Percentiles rank a stretch among this genome's conserved stretches.
Evolutionary conservation across 352 stramenopile species (phyloP).

Genomic region (Phytophthora ramorum): DNA sequence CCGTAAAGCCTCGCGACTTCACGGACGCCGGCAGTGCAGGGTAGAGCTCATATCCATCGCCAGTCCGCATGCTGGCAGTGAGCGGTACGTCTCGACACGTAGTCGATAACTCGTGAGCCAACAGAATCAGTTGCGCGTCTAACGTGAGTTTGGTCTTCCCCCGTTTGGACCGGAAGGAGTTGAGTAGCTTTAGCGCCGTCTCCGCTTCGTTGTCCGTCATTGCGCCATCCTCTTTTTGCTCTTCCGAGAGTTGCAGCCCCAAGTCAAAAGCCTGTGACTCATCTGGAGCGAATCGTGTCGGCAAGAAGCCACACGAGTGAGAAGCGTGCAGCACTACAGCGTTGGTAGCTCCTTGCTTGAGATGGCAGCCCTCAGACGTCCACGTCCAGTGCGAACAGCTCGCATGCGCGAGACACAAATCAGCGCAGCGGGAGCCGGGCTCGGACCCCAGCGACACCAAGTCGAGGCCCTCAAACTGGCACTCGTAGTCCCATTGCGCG

Average conservation of each 20-base stretch:
- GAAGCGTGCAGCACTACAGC: conserved; percentile 16
- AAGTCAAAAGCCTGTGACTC: conserved; percentile 36
- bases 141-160: conserved; percentile 29
- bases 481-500: conserved; percentile 41
- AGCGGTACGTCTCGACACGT: conserved; percentile 22
- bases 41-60: conserved; percentile 25
- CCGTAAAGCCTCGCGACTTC: conserved; percentile 16
- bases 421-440: conserved; percentile 38
- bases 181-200: conserved; percentile 35
- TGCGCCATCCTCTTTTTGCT: background rate
- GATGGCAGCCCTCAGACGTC: conserved; percentile 33
- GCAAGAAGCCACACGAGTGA: conserved; percentile 32
- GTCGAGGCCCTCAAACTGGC: conserved; percentile 38
- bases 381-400: conserved; percentile 54
- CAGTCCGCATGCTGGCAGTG: conserved; percentile 17
- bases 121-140: conserved; percentile 40
- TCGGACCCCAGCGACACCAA: conserved; percentile 25
- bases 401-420: conserved; percentile 32
- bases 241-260: conserved; percentile 14
- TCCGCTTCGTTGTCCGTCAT: conserved; percentile 37
- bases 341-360: conserved; percentile 32
- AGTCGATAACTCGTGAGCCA: conserved; percentile 36
- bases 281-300: conserved; percentile 28
- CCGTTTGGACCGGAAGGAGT: conserved; percentile 36
- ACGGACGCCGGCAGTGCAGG: conserved; percentile 8